phyloP scores from a whole-genome alignment of 352 stramenopile species.

The Pythium angustatum region DNA sequence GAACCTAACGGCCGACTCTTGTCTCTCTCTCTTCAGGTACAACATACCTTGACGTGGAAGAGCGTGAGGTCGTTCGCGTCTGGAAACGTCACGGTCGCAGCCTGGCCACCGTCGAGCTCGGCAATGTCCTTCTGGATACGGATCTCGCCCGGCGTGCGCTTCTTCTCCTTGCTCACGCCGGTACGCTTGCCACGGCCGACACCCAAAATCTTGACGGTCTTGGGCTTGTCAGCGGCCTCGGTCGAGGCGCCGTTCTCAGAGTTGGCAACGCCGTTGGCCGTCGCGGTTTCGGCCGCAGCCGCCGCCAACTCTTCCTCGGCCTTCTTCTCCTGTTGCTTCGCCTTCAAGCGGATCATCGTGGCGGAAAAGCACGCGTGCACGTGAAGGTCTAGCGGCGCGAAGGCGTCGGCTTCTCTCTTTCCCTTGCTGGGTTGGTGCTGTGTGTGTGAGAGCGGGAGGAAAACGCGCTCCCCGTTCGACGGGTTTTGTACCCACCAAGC shows the following conservation, averaged over 20 bases:
- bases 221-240: constrained; percentile 49
- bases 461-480: neutral
- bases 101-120: constrained; percentile 96
- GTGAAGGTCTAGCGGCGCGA: no score
- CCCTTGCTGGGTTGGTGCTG: neutral
- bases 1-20: no score
- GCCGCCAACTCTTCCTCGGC: constrained; percentile 64
- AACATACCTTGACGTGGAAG: constrained; percentile 85
- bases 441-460: neutral
- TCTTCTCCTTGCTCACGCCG: constrained; percentile 81
- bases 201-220: constrained; percentile 82
- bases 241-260: constrained; percentile 26
- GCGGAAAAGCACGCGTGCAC: neutral
- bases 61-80: constrained; percentile 97
- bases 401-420: neutral
- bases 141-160: constrained; percentile 96
- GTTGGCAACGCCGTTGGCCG: constrained; percentile 21
- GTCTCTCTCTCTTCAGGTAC: no score
- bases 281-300: constrained; percentile 16
- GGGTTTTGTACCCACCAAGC: constrained; percentile 10
- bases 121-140: constrained; percentile 99
- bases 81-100: constrained; percentile 95
- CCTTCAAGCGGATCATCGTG: constrained; percentile 79
- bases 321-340: constrained; percentile 87
- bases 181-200: constrained; percentile 76